Evolutionary conservation across 2,329 filamentous ascomycete species (phyloP).

Genomic region (Bipolaris zeicola): DNA sequence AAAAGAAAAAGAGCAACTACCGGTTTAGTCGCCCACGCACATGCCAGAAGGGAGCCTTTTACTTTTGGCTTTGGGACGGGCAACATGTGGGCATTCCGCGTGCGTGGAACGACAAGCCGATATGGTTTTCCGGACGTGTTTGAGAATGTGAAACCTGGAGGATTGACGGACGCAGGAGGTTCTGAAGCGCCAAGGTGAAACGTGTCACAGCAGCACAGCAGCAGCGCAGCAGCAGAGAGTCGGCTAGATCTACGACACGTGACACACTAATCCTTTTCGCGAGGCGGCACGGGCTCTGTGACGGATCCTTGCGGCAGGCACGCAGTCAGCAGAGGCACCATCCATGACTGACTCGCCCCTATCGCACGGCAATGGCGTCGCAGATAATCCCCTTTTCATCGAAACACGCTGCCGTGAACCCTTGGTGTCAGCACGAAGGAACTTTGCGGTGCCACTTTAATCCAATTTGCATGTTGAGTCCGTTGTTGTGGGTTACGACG

Average conservation of each 20-base stretch:
- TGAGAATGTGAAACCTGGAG: slow-evolving; percentile 17
- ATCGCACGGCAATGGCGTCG: slow-evolving; percentile 16
- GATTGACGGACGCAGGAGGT: slow-evolving; percentile 15
- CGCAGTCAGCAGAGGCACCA: slow-evolving; percentile 10
- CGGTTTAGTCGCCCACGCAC: neutral
- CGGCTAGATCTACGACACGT: slow-evolving; percentile 15
- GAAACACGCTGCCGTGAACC: slow-evolving; percentile 6
- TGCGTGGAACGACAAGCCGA: neutral
- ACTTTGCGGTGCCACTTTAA: slow-evolving; percentile 3
- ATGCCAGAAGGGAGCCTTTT: neutral
- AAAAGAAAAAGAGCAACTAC: neutral
- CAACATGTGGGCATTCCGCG: no score
- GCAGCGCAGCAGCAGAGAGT: neutral
- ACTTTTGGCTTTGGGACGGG: neutral
- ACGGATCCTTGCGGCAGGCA: slow-evolving; percentile 14
- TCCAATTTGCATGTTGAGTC: neutral
- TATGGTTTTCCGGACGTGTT: slow-evolving; percentile 19
- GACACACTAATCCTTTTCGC: slow-evolving; percentile 14
- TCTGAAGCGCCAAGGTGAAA: slow-evolving; percentile 28
- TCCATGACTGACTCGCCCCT: slow-evolving; percentile 19
- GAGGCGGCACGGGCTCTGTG: slow-evolving; percentile 10
- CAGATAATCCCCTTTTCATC: slow-evolving; percentile 18
- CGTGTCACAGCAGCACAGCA: slow-evolving; percentile 2
- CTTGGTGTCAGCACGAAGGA: slow-evolving; percentile 1
- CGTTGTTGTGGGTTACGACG: neutral